phyloP scores from a whole-genome alignment of 495 filamentous ascomycete genomes.

The Daldinia vernicosa region DNA sequence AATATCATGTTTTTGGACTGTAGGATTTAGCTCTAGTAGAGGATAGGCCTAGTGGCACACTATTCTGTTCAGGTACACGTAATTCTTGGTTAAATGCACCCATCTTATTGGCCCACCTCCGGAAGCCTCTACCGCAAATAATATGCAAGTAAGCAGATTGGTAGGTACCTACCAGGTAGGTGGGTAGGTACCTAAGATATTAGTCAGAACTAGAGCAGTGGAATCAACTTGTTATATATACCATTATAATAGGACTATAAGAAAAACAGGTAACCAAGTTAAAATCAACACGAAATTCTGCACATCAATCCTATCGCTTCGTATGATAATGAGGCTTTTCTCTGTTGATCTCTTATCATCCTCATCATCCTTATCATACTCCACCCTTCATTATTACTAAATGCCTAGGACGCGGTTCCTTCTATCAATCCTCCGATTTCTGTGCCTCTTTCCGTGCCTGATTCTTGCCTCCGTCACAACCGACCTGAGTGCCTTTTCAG shows the following conservation, averaged over 20 bases:
- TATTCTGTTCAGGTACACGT: no score
- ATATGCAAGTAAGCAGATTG: not conserved
- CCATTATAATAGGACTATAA: not conserved
- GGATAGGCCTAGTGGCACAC: no score
- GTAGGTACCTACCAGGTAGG: not conserved
- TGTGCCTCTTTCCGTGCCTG: not conserved
- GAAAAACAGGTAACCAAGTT: not conserved
- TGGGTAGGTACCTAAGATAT: not conserved
- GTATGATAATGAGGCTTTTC: not conserved
- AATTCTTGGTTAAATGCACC: no score
- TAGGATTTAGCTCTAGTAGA: not conserved
- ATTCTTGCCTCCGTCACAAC: not conserved
- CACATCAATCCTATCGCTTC: not conserved
- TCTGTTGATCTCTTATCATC: not conserved
- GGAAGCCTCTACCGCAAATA: no score
- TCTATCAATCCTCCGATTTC: not conserved
- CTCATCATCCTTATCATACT: not conserved
- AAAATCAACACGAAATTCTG: not conserved
- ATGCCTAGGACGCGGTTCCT: not conserved
- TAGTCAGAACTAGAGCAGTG: not conserved
- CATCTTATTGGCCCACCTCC: no score
- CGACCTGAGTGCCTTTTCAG: not conserved
- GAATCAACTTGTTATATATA: not conserved
- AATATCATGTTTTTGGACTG: not conserved
- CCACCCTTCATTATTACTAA: not conserved